These are phyloP conservation scores for Diaporthe ampelina DNA, from an alignment of 2,329 filamentous ascomycete species.

Conservation along the genomic window DNA sequence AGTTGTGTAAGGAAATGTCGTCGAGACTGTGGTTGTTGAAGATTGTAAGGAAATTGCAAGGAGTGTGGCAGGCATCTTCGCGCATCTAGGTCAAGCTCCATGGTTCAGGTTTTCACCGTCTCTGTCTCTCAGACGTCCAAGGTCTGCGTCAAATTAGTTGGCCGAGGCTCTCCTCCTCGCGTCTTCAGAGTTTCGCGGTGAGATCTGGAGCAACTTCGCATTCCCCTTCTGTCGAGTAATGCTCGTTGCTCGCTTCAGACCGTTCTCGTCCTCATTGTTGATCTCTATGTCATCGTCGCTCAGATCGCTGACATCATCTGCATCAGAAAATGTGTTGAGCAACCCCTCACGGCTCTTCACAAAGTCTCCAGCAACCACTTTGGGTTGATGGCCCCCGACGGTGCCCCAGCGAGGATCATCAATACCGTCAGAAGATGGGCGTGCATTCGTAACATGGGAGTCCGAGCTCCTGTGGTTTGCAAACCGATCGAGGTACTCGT, in stretches of 20 bases:
- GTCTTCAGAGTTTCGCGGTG: slow-evolving; percentile 68
- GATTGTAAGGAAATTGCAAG: slow-evolving; percentile 37
- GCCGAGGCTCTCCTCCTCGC: slow-evolving; percentile 53
- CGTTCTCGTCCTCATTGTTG: slow-evolving; percentile 52
- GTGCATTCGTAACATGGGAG: slow-evolving; percentile 52
- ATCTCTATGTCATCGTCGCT: slow-evolving; percentile 44
- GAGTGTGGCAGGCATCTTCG: slow-evolving; percentile 41
- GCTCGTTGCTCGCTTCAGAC: slow-evolving; percentile 76
- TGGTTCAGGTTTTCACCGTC: slow-evolving; percentile 16
- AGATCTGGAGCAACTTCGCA: slow-evolving; percentile 79
- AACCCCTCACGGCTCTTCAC: slow-evolving; percentile 68
- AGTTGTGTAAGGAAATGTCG: slow-evolving; percentile 40
- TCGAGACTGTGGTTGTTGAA: slow-evolving; percentile 39
- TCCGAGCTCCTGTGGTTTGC: slow-evolving; percentile 49
- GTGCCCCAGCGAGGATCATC: slow-evolving; percentile 65
- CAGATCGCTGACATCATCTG: slow-evolving; percentile 47
- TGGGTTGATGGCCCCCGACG: slow-evolving; percentile 61
- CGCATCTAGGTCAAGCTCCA: slow-evolving; percentile 35
- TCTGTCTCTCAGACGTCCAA: slow-evolving; percentile 16
- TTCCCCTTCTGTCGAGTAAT: slow-evolving; percentile 81
- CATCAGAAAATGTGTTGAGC: slow-evolving; percentile 58
- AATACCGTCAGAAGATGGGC: slow-evolving; percentile 72
- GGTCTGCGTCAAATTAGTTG: slow-evolving; percentile 41
- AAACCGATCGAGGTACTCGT: slow-evolving; percentile 79
- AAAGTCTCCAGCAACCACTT: slow-evolving; percentile 67